Conservation (phyloP, 2,329 filamentous ascomycete species). For the Sporothrix humicola region DNA sequence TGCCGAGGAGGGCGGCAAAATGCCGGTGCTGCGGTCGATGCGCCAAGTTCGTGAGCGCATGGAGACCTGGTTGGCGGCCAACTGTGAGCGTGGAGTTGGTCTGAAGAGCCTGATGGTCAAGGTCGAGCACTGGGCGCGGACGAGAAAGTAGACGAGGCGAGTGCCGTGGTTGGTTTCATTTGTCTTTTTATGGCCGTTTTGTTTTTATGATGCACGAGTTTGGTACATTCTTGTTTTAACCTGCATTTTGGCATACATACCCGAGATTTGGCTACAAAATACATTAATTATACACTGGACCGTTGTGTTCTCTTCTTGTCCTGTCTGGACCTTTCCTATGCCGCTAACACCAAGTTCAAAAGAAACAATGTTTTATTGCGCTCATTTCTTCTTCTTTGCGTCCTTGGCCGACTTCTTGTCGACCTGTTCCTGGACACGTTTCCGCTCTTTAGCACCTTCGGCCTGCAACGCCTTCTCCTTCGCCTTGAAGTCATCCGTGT, state of each 20-base stretch:
- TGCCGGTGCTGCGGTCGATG: slow-evolving; percentile 79
- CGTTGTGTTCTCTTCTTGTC: slow-evolving; percentile 44
- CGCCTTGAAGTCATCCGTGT: slow-evolving; percentile 71
- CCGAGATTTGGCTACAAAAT: slow-evolving; percentile 24
- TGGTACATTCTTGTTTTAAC: slow-evolving; percentile 29
- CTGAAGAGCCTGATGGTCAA: slow-evolving; percentile 73
- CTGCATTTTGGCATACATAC: slow-evolving; percentile 30
- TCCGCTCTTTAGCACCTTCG: slow-evolving; percentile 72
- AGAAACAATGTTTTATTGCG: background rate
- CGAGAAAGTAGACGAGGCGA: slow-evolving; percentile 41
- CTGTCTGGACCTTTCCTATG: slow-evolving; percentile 14
- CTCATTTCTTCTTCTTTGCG: slow-evolving; percentile 46
- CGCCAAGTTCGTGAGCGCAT: slow-evolving; percentile 72
- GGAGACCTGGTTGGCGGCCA: slow-evolving; percentile 80
- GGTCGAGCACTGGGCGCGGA: slow-evolving; percentile 58
- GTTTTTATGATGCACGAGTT: slow-evolving; percentile 24
- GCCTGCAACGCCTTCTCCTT: slow-evolving; percentile 70
- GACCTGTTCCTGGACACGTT: slow-evolving; percentile 77
- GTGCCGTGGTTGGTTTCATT: background rate
- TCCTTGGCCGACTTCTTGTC: slow-evolving; percentile 73
- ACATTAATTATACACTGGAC: slow-evolving; percentile 3
- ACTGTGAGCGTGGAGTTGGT: slow-evolving; percentile 79
- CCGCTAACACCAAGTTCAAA: background rate
- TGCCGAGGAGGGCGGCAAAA: slow-evolving; percentile 61
- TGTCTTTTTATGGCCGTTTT: slow-evolving; percentile 21